Conservation (phyloP, 805 yeast genomes). For the Sugiyamaella smithiae region DNA sequence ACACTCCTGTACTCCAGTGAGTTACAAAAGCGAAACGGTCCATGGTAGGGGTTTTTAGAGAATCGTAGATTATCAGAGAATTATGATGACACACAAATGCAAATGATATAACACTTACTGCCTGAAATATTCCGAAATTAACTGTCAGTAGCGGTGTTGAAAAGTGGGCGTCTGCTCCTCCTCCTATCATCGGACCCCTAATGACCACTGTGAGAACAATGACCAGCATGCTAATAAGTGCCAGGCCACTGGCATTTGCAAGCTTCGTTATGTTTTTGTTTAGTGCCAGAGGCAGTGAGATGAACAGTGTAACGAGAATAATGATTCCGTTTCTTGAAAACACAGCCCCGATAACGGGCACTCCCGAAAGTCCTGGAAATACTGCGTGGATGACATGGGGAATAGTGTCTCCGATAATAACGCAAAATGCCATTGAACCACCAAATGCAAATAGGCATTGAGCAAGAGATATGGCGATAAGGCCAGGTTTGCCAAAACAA, state of each 20-base stretch:
- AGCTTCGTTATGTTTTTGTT: constrained; percentile 75
- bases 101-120: constrained; percentile 89
- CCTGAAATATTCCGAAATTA: constrained; percentile 72
- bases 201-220: constrained; percentile 71
- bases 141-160: constrained; percentile 44
- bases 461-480: constrained; percentile 60
- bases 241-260: constrained; percentile 85
- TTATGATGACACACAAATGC: constrained; percentile 96
- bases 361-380: constrained; percentile 43
- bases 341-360: constrained; percentile 44
- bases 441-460: constrained; percentile 93
- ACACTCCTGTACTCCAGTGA: constrained; percentile 77
- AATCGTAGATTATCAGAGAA: constrained; percentile 84
- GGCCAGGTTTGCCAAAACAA: constrained; percentile 76
- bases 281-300: constrained; percentile 81
- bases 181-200: constrained; percentile 61
- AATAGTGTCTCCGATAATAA: constrained; percentile 90
- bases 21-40: constrained; percentile 73
- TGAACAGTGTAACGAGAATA: constrained; percentile 59
- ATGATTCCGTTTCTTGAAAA: constrained; percentile 71
- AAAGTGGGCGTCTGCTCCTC: constrained; percentile 47
- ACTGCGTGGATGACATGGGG: constrained; percentile 81
- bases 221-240: constrained; percentile 76
- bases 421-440: constrained; percentile 90
- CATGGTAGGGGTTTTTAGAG: constrained; percentile 71